Evolutionary conservation across 805 yeast genomes (phyloP).

Genomic region (Ogataea polymorpha): DNA sequence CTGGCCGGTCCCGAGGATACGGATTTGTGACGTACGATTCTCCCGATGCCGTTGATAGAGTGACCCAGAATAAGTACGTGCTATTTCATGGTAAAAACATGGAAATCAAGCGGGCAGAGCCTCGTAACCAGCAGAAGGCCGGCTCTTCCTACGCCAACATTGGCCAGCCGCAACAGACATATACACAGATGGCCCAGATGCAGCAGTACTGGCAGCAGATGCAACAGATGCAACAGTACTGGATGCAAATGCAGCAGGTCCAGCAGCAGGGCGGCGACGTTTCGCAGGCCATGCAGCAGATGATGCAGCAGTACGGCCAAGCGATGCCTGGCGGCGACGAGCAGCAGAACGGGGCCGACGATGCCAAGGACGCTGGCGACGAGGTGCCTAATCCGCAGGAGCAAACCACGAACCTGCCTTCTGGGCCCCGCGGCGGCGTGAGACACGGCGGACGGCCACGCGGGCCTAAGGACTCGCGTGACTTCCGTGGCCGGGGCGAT

Average conservation of each 20-base stretch:
- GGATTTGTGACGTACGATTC: slow-evolving; percentile 96
- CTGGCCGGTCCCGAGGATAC: slow-evolving; percentile 95
- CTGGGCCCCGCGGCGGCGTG: slow-evolving; percentile 33
- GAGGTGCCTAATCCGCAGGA: slow-evolving; percentile 37
- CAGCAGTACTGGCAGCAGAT: slow-evolving; percentile 57
- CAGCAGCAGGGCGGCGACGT: slow-evolving; percentile 24
- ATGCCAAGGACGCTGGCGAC: slow-evolving; percentile 27
- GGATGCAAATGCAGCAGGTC: slow-evolving; percentile 35
- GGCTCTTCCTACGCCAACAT: slow-evolving; percentile 33
- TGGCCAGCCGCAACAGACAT: slow-evolving; percentile 32
- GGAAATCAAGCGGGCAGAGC: slow-evolving; percentile 83
- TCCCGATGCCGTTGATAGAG: slow-evolving; percentile 89
- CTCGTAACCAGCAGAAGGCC: slow-evolving; percentile 62
- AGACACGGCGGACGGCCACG: slow-evolving; percentile 21
- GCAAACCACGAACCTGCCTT: slow-evolving; percentile 28
- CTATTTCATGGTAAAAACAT: slow-evolving; percentile 81
- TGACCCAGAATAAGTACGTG: slow-evolving; percentile 75
- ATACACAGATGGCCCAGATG: slow-evolving; percentile 38
- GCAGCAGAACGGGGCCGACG: slow-evolving; percentile 9
- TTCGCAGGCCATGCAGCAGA: slow-evolving; percentile 11
- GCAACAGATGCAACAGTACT: slow-evolving; percentile 48
- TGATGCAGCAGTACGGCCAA: slow-evolving; percentile 17
- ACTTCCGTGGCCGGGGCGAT: slow-evolving; percentile 10
- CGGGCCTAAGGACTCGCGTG: slow-evolving; percentile 19
- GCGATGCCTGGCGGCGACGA: slow-evolving; percentile 8